Base-by-base conservation (phyloP, 2,329 filamentous ascomycete species). In the Orbilia blumenaviensis region DNA sequence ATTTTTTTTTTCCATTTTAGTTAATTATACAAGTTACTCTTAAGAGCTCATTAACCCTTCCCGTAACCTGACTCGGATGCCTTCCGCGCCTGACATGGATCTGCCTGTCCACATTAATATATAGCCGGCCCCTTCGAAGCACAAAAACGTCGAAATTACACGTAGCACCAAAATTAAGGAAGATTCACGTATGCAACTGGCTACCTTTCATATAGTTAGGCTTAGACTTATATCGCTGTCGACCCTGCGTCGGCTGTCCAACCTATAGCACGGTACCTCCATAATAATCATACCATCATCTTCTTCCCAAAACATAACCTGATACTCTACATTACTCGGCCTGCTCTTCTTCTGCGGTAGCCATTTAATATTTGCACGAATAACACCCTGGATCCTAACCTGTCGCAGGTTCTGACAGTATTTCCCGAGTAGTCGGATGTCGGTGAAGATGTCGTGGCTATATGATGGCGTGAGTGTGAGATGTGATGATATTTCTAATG, bases 381-480 rank as follows among this genome's bases (percentile, higher is more conserved):
- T 32, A 10, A 52, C 29, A 6, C 61, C 61, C 14, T 66, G 61
- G 18, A 66, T 34, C 21, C 61, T 41, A 8, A 66, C 61, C 18
- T 66, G 42, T 32, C 29, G 29, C 29, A 66, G 32, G 29, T 66
- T 66, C 27, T 10, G 27, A 36, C 61, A 52, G 41, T 34, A 48
- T 12, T 48, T 46, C 8, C 38, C 58, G 16, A 63, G 41, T 34
- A 34, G 16, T 36, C 41, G 32, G 38, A 63, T 63, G 12, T 63
- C 58, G 0, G 38, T 36, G 27, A 63, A 63, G 10, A 63, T 42
- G 18, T 63, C 58, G 18, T 63, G 58, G 41, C 48, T 63, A 23
- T 63, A 63, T 18, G 58, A 27, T 48, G 58, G 58, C n/a, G 58
- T 46, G 25, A 63, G 41, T 32, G n/a, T n/a, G n/a, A n/a, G n/a